Conservation (phyloP, 208 protist genomes). For the Wallacemonas rigidus region DNA sequence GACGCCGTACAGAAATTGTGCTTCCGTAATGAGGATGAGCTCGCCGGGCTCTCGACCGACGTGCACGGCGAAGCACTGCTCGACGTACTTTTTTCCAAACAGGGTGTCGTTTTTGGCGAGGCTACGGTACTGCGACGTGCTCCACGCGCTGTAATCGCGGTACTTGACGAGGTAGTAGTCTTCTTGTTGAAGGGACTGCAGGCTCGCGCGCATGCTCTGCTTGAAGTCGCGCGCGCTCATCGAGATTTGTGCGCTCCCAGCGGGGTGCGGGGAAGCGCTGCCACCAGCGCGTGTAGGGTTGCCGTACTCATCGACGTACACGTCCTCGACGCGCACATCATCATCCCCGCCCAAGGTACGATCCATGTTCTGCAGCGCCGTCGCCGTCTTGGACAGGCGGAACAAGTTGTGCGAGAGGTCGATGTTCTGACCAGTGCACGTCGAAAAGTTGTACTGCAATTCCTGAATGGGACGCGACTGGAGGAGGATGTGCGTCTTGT, state of each 20-base stretch:
- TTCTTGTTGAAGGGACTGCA: slow-evolving; percentile 74
- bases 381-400: slow-evolving; percentile 72
- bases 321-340: slow-evolving; percentile 25
- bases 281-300: background rate
- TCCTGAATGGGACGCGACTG: slow-evolving; percentile 69
- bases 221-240: slow-evolving; percentile 61
- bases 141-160: slow-evolving; percentile 83
- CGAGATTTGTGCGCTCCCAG: slow-evolving; percentile 23
- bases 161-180: slow-evolving; percentile 87
- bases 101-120: slow-evolving; percentile 63
- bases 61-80: slow-evolving; percentile 86
- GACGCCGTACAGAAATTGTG: slow-evolving; percentile 76
- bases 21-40: slow-evolving; percentile 77
- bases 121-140: slow-evolving; percentile 45
- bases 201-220: slow-evolving; percentile 47
- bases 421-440: slow-evolving; percentile 70
- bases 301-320: slow-evolving; percentile 23
- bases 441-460: slow-evolving; percentile 81
- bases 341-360: slow-evolving; percentile 38
- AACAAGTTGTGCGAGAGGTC: slow-evolving; percentile 79
- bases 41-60: slow-evolving; percentile 76
- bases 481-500: slow-evolving; percentile 60
- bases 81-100: slow-evolving; percentile 73
- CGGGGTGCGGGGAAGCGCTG: slow-evolving; percentile 13
- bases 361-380: slow-evolving; percentile 78